Conservation (phyloP, 2,329 filamentous ascomycete genomes). For the Ophiostoma himal-ulmi region DNA sequence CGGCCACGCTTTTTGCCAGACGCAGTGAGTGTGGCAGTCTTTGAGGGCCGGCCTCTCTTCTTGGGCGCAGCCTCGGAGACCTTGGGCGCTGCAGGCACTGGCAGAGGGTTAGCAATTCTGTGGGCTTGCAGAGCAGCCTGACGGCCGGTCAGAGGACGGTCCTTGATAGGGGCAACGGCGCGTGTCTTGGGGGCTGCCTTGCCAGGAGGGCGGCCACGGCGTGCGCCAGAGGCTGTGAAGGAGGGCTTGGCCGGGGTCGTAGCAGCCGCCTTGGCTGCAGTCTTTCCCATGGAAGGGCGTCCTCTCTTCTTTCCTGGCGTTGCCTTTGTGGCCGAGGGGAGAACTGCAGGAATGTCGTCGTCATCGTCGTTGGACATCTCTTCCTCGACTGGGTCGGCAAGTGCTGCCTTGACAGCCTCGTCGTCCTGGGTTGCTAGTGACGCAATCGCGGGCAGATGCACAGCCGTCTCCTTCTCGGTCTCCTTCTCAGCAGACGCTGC, state of each 20-base stretch:
- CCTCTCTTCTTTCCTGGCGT: conserved; percentile 15
- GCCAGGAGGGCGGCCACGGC: conserved; percentile 20
- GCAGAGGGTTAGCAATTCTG: conserved; percentile 15
- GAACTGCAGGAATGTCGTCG: conserved; percentile 8
- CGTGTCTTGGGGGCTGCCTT: conserved; percentile 7
- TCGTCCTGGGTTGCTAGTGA: conserved; percentile 1
- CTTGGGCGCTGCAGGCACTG: not conserved
- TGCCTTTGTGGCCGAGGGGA: not conserved
- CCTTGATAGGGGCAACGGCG: not conserved
- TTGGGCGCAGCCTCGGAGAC: conserved; percentile 7
- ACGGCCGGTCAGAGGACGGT: conserved; percentile 18
- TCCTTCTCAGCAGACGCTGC: not conserved
- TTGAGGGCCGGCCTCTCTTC: conserved; percentile 14
- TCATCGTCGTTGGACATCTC: not conserved
- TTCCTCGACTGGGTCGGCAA: not conserved
- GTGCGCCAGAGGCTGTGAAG: conserved; percentile 11
- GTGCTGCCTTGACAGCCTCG: not conserved
- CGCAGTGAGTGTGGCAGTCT: not conserved
- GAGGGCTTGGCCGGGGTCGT: not conserved
- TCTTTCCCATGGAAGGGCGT: conserved; percentile 10
- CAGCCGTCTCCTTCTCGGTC: not conserved
- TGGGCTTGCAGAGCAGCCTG: conserved; percentile 20
- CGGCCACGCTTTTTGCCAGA: conserved; percentile 12
- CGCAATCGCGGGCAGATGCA: not conserved
- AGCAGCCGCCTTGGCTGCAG: not conserved